Evolutionary conservation across 2,329 filamentous ascomycete species (phyloP).

Genomic region (Cercospora zeina): DNA sequence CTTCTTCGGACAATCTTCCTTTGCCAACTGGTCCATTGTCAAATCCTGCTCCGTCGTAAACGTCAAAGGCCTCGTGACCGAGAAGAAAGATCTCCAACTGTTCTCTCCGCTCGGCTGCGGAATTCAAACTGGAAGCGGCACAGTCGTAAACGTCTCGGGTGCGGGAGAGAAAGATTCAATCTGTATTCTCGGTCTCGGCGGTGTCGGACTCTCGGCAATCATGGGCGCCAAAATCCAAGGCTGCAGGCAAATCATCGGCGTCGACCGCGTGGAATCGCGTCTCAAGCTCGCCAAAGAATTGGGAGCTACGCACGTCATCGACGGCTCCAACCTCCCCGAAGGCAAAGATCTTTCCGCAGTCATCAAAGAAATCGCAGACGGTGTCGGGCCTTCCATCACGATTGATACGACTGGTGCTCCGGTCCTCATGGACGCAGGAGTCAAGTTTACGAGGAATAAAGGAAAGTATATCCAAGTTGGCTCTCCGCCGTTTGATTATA

Average conservation of each 20-base stretch:
- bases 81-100: conserved; percentile 46
- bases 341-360: conserved; percentile 41
- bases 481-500: conserved; percentile 47
- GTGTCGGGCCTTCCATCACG: conserved; percentile 47
- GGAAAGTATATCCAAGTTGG: conserved; percentile 56
- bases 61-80: conserved; percentile 42
- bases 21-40: conserved; percentile 45
- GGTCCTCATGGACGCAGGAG: conserved; percentile 46
- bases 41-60: conserved; percentile 47
- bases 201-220: conserved; percentile 51
- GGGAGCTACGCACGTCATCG: conserved; percentile 46
- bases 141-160: conserved; percentile 45
- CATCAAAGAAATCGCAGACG: conserved; percentile 42
- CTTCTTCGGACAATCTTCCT: conserved; percentile 55
- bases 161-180: conserved; percentile 43
- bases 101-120: conserved; percentile 52
- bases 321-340: conserved; percentile 39
- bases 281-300: conserved; percentile 45
- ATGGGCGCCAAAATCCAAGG: conserved; percentile 52
- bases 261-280: conserved; percentile 44
- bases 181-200: conserved; percentile 49
- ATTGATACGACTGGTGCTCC: conserved; percentile 55
- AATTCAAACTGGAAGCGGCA: conserved; percentile 50
- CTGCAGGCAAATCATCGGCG: conserved; percentile 45
- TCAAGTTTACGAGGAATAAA: conserved; percentile 48